Evolutionary conservation across 495 filamentous ascomycete genomes (phyloP), one percentile per base, ranked within the genome.

Genomic region (Daldinia caldariorum): DNA sequence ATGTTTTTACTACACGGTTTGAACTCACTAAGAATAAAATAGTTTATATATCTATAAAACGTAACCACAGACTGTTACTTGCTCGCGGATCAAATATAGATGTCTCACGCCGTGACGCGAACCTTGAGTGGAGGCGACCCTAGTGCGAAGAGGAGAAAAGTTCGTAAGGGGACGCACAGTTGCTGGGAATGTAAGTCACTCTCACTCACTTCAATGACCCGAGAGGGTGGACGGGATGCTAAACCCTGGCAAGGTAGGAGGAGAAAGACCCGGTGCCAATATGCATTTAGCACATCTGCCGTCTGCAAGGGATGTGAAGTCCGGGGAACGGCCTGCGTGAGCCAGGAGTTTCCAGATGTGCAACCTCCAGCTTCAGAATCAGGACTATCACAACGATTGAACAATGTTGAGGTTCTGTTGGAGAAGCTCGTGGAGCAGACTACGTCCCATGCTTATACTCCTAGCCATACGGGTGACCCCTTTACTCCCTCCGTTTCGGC

Each of bases 111-210:
- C 10, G 41, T 61, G 5, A 35, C 55, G 8, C 53, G 70, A 69
- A 61, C 57, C 35, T 47, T 55, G 10, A 55, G 34, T 20, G 37
- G 37, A 18, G 57, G 31, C 41, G 61, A 58, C 7, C 32, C 63
- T 14, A 60, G 66, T 10, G 64, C 72, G 16, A 77, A 75, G 56
- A 71, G 84, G 50, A 83, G 84, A 66, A 84, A 80, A 69, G 76
- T 87, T 45, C 82, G 85, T 31, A 87, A 86, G 66, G 85, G 85
- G 12, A 88, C 85, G 10, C 80, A 82, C 62, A 86, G 83, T 68
- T 88, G 85, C 61, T 84, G 80, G 81, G 85, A 86, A 79, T 88
- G 84, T 85, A 76, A 76, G 77, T 74, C 22, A 16, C 37, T 60
- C 18, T 37, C 39, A 26, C 26, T 26, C 26, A 26, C 26, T 26